Conservation (phyloP, 164 flowering plant species). For the Taxillus chinensis region DNA sequence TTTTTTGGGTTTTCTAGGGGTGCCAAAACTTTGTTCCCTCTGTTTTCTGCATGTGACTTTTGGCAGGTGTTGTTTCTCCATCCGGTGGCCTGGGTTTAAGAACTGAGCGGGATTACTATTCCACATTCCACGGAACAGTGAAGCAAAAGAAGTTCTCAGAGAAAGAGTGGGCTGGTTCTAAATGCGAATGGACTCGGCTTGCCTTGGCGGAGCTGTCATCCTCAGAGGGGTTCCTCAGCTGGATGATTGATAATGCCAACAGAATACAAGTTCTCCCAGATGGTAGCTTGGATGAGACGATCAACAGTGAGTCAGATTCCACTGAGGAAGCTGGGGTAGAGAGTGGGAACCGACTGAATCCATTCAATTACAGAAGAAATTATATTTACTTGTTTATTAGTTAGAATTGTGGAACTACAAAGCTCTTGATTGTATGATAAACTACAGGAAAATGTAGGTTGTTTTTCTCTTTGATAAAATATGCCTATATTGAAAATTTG, state of each 20-base stretch:
- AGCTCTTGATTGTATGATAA: too few relatives aligned
- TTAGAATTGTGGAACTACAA: too few relatives aligned
- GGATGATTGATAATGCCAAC: conserved; percentile 64
- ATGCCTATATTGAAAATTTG: too few relatives aligned
- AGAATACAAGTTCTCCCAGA: conserved; percentile 43
- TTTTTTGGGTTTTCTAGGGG: too few relatives aligned
- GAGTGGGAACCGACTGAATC: conserved; percentile 21
- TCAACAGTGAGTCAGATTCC: conserved; percentile 56
- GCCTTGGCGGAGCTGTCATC: conserved; percentile 65
- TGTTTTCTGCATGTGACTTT: background rate
- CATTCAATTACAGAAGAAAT: too few relatives aligned
- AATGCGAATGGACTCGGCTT: conserved; percentile 50
- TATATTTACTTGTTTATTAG: too few relatives aligned
- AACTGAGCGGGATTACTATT: conserved; percentile 37
- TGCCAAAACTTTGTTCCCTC: too few relatives aligned
- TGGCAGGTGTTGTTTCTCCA: conserved; percentile 29
- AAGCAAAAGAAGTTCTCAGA: conserved; percentile 40
- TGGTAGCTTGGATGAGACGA: conserved; percentile 26
- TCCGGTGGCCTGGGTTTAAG: conserved; percentile 1
- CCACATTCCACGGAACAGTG: conserved; percentile 60
- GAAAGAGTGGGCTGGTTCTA: conserved; percentile 72
- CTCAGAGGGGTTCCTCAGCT: conserved; percentile 64
- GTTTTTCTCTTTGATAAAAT: too few relatives aligned
- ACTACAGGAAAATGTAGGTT: too few relatives aligned
- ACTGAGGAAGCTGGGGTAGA: conserved; percentile 36